Conservation (phyloP, 164 flowering plant genomes). For the Saururus chinensis region DNA sequence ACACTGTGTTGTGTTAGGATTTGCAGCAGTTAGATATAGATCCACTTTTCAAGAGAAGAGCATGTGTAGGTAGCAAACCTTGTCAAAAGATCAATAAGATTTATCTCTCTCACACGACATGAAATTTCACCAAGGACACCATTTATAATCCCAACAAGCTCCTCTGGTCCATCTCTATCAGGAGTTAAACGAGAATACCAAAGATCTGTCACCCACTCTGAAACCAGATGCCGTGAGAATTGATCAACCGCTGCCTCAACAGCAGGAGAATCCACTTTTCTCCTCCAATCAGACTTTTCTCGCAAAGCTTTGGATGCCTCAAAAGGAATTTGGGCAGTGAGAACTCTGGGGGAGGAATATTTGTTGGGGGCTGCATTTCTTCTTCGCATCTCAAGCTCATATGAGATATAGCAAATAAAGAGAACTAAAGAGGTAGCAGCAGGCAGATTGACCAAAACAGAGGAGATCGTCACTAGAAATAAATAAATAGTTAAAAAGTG, state of each 20-base stretch:
- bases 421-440: slow-evolving; percentile 49
- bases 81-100: too few relatives aligned
- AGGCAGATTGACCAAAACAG: slow-evolving; percentile 91
- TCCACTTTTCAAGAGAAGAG: background rate
- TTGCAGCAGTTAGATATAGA: background rate
- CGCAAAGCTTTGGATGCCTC: slow-evolving; percentile 21
- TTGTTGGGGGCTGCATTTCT: slow-evolving; percentile 55
- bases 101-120: slow-evolving; percentile 61
- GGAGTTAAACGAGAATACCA: slow-evolving; percentile 94
- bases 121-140: slow-evolving; percentile 83
- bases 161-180: slow-evolving; percentile 92
- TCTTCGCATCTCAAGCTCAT: slow-evolving; percentile 70
- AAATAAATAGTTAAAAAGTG: too few relatives aligned
- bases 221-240: slow-evolving; percentile 71
- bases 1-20: too few relatives aligned
- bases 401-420: slow-evolving; percentile 62
- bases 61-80: slow-evolving; percentile 33
- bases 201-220: slow-evolving; percentile 93
- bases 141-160: slow-evolving; percentile 69
- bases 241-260: slow-evolving; percentile 93
- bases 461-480: slow-evolving; percentile 88
- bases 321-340: slow-evolving; percentile 28
- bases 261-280: slow-evolving; percentile 78
- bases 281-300: slow-evolving; percentile 62
- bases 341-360: slow-evolving; percentile 18